Percentiles rank a stretch among this genome's conserved stretches.
phyloP scores from a whole-genome alignment of 805 yeast species.

The Yamadazyma ubonensis region DNA sequence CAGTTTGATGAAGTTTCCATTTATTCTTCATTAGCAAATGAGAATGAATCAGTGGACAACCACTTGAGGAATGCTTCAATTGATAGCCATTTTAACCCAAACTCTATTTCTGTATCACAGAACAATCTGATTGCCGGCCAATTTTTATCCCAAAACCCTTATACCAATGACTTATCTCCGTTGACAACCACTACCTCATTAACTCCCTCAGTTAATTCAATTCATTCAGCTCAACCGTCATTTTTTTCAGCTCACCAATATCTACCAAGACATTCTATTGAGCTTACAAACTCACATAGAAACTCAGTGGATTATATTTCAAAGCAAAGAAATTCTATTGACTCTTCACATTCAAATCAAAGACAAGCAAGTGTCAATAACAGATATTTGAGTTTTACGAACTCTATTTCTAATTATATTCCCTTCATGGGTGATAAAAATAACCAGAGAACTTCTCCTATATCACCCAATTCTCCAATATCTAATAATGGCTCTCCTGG shows the following conservation, averaged over 20 bases:
- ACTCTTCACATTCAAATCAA: constrained; percentile 17
- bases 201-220: constrained; percentile 39
- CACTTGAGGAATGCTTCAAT: constrained; percentile 17
- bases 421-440: constrained; percentile 40
- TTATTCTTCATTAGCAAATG: constrained; percentile 15
- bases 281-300: constrained; percentile 29
- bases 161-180: constrained; percentile 34
- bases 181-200: constrained; percentile 44
- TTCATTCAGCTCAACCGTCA: constrained; percentile 43
- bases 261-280: constrained; percentile 37
- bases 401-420: constrained; percentile 38
- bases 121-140: constrained; percentile 7
- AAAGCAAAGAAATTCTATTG: constrained; percentile 29
- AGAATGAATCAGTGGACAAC: constrained; percentile 12
- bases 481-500: constrained; percentile 1
- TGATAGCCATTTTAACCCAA: constrained; percentile 16
- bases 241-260: constrained; percentile 45
- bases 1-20: constrained; percentile 10
- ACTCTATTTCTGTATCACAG: constrained; percentile 9
- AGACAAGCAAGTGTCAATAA: constrained; percentile 21
- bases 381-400: constrained; percentile 33
- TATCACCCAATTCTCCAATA: constrained; percentile 15
- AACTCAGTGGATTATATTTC: constrained; percentile 34
- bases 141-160: constrained; percentile 7
- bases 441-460: constrained; percentile 10